Evolutionary conservation across 225 moss, liverwort and hornwort genomes (phyloP).

Genomic region (Takakia lepidozioides): DNA sequence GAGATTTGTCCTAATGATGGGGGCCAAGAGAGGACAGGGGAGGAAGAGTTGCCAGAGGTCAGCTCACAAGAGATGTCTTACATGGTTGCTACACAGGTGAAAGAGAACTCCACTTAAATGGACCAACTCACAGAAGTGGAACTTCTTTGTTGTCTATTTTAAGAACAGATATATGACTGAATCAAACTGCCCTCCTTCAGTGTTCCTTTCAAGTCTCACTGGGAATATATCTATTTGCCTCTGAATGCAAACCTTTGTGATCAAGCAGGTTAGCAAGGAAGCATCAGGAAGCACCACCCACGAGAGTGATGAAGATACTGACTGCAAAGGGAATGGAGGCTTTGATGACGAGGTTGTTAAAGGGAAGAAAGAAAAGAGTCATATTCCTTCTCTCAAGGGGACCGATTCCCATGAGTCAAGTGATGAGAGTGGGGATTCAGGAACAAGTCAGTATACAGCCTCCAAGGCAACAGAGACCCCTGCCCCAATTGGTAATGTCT

Average conservation of each 20-base stretch:
- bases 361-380: constrained; percentile 4
- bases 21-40: constrained; percentile 9
- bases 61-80: constrained; percentile 43
- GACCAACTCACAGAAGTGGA: no score
- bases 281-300: constrained; percentile 31
- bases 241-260: no score
- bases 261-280: constrained; percentile 23
- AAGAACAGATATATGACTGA: no score
- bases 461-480: constrained; percentile 17
- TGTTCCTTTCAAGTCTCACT: no score
- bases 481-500: constrained; percentile 14
- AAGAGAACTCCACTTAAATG: no score
- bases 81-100: constrained; percentile 39
- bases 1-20: no score
- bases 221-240: no score
- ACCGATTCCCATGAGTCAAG: constrained; percentile 13
- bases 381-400: constrained; percentile 1
- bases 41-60: constrained; percentile 24
- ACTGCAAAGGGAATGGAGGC: constrained; percentile 10
- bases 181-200: no score
- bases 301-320: constrained; percentile 33
- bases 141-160: no score
- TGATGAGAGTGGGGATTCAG: constrained; percentile 24
- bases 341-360: no score
- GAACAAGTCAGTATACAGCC: constrained; percentile 10